phyloP scores from a whole-genome alignment of 331 rosid species.

The Rosa hybrid region DNA sequence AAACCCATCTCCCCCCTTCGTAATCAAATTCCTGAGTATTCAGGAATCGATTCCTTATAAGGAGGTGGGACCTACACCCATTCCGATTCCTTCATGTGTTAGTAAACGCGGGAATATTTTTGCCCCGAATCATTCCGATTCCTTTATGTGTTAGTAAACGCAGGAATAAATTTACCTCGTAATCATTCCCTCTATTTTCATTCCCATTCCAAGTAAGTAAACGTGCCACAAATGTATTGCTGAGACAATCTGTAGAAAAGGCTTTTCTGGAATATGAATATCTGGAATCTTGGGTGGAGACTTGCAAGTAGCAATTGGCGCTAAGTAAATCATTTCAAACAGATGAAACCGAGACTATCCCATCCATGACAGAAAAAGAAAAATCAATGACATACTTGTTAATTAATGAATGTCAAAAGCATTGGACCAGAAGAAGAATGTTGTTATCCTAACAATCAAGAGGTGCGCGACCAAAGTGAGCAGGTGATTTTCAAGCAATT shows the following conservation, averaged over 20 bases:
- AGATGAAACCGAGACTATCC: background rate
- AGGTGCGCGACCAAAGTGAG: slow-evolving; percentile 75
- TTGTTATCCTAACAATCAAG: slow-evolving; percentile 54
- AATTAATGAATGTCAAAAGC: slow-evolving; percentile 72
- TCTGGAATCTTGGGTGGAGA: slow-evolving; percentile 71
- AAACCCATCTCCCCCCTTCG: too few species aligned
- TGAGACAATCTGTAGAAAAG: slow-evolving; percentile 62
- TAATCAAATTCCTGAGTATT: too few species aligned
- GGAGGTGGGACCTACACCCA: too few species aligned
- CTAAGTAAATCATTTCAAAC: slow-evolving; percentile 10
- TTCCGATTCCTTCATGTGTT: too few species aligned
- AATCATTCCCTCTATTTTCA: too few species aligned
- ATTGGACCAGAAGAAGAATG: slow-evolving; percentile 85
- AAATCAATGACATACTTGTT: slow-evolving; percentile 51
- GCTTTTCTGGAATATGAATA: slow-evolving; percentile 72
- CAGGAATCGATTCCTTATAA: too few species aligned
- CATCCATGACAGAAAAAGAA: background rate
- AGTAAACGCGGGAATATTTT: too few species aligned
- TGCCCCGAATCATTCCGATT: too few species aligned
- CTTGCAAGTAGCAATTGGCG: slow-evolving; percentile 39
- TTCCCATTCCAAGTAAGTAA: too few species aligned
- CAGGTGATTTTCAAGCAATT: slow-evolving; percentile 70
- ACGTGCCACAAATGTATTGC: slow-evolving; percentile 44
- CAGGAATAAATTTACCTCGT: too few species aligned
- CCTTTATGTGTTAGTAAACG: too few species aligned